These are phyloP conservation scores for Curvularia eragrostidis DNA, from an alignment of 2,329 filamentous ascomycete genomes.

Conservation along the genomic window DNA sequence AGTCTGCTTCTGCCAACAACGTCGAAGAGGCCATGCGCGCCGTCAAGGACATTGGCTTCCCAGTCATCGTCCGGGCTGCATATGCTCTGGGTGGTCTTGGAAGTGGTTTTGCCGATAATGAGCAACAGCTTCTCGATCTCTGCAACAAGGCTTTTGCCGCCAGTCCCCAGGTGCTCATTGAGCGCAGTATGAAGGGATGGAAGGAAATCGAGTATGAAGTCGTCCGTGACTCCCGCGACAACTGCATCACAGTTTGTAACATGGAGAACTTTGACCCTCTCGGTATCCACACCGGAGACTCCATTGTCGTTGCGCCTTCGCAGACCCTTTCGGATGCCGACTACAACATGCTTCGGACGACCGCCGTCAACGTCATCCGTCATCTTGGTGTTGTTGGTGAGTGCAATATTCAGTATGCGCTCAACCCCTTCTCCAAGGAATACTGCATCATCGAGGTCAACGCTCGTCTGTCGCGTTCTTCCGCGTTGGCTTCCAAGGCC, in stretches of 20 bases:
- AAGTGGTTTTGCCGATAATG: conserved; percentile 92
- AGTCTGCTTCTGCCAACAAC: conserved; percentile 90
- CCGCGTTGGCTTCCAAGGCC: conserved; percentile 93
- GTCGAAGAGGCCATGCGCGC: conserved; percentile 87
- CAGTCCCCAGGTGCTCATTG: conserved; percentile 94
- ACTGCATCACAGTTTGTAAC: conserved; percentile 99
- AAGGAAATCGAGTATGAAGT: conserved; percentile 99
- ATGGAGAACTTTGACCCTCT: conserved; percentile 99
- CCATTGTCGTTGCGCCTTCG: conserved; percentile 95
- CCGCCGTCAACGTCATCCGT: conserved; percentile 94
- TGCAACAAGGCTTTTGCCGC: conserved; percentile 95
- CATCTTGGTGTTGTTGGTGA: conserved; percentile 97
- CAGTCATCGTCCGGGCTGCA: conserved; percentile 94
- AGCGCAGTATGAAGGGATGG: conserved; percentile 99
- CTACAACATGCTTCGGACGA: conserved; percentile 98
- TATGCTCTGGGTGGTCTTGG: conserved; percentile 95
- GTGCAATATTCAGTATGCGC: conserved; percentile 98
- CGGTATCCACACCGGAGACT: conserved; percentile 97
- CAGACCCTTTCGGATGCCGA: conserved; percentile 97
- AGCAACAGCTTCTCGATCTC: conserved; percentile 80
- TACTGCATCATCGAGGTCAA: conserved; percentile 99
- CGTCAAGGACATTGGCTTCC: conserved; percentile 91
- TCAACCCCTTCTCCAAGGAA: conserved; percentile 93
- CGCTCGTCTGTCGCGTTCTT: conserved; percentile 92
- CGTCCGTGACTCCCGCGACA: conserved; percentile 91